Conservation (phyloP, 768 basidiomycete genomes). For the Pulveroboletus sp. region DNA sequence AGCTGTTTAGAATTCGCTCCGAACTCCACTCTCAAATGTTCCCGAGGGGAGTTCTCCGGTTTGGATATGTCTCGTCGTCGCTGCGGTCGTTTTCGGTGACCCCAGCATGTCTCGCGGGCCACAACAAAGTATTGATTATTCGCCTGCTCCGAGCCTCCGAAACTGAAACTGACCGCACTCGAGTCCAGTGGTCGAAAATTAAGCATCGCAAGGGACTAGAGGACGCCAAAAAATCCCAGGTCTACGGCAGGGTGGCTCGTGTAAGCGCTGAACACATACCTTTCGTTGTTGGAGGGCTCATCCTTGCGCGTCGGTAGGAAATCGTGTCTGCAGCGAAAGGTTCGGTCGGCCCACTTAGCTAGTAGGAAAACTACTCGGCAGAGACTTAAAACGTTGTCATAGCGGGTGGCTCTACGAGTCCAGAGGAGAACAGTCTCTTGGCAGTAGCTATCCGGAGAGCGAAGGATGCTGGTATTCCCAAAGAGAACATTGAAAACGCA, state of each 20-base stretch:
- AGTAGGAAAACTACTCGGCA: neutral
- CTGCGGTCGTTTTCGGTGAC: slow-evolving; percentile 27
- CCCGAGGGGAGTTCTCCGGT: neutral
- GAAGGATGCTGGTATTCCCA: slow-evolving; percentile 57
- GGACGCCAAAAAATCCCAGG: slow-evolving; percentile 53
- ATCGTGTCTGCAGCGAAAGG: slow-evolving; percentile 57
- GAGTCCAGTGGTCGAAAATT: slow-evolving; percentile 70
- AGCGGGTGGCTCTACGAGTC: slow-evolving; percentile 57
- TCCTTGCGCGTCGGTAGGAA: slow-evolving; percentile 38
- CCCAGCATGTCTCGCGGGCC: slow-evolving; percentile 30
- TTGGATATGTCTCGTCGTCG: neutral
- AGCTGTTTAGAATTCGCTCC: too few relatives aligned
- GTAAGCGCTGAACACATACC: slow-evolving; percentile 34
- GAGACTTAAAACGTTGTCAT: neutral
- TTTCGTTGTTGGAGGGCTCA: slow-evolving; percentile 1
- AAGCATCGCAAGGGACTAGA: slow-evolving; percentile 64
- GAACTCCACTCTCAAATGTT: neutral
- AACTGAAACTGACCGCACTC: slow-evolving; percentile 4
- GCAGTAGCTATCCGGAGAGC: slow-evolving; percentile 52
- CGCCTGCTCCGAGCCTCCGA: neutral
- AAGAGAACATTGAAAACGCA: slow-evolving; percentile 63
- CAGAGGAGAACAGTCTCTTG: slow-evolving; percentile 49
- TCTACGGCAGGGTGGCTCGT: slow-evolving; percentile 52
- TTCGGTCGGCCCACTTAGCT: slow-evolving; percentile 26
- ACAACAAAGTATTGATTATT: slow-evolving; percentile 34